Evolutionary conservation across 768 basidiomycete genomes (phyloP), one percentile per base, ranked within the genome.

Genomic region (Ramaria sp.): DNA sequence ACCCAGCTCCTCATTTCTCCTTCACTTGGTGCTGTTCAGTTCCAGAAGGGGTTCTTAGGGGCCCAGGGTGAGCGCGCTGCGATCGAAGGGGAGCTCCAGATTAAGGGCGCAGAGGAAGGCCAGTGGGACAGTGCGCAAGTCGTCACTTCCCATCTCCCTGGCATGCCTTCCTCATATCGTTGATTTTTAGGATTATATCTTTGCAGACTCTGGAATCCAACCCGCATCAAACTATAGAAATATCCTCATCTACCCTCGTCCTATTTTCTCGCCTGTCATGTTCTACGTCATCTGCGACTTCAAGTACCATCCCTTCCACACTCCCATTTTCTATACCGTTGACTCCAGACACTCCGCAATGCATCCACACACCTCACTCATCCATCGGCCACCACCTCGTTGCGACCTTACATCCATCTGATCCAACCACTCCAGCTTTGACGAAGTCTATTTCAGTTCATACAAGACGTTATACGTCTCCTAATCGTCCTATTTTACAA

Each of bases 41-140:
- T 93, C 62, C 91, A 93, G 69, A 85, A 82, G 62, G 91, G 91
- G 10, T 88, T 78, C 64, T 73, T 93, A 7, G 91, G 91, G 49
- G 86, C 83, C 22, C 87, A 89, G 54, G 86, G 78, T 50, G 89
- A 91, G 66, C 76, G 74, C 56, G 87, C 89, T 13, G 83, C 87
- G 8, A 78, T 93, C 51, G 89, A 91, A 63, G 91, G 91, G 45
- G 90, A 92, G 64, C 73, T 93, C 16, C 90, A 92, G 65, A 72
- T 92, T 60, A 93, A 92, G 67, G 84, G 79, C 54, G 73, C 74
- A 34, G 74, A 76, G 55, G 69, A 73, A 51, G 72, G 70, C 51
- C 74, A 70, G 59, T 87, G 84, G 81, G 67, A 70, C 54, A 79
- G 79, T 71, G 71, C 89, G 89, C 88, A 68, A 73, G 88, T 78